A percentile compares a stretch with the other conserved stretches of the same genome.
Evolutionary conservation across 1,139 yeast species (phyloP).

Genomic region (Zhuliangozyma parablackwelliae): DNA sequence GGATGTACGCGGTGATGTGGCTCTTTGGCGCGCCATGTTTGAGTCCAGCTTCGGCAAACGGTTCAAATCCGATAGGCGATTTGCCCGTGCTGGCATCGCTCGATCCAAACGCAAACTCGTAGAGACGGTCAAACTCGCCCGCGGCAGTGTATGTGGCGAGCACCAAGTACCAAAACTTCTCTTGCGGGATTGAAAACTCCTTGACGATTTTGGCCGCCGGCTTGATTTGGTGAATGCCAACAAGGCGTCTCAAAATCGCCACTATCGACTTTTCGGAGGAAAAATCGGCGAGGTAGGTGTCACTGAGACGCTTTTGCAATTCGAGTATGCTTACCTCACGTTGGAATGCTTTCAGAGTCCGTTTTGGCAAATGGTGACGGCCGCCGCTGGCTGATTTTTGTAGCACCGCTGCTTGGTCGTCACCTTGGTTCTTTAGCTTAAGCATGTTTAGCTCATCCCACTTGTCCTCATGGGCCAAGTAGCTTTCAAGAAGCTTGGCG

Average conservation of each 20-base stretch:
- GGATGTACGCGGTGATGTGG: conserved; percentile 34
- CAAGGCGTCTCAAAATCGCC: conserved; percentile 51
- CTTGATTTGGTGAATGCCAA: conserved; percentile 55
- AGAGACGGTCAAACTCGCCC: conserved; percentile 61
- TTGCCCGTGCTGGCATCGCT: conserved; percentile 29
- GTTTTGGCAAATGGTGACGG: conserved; percentile 6
- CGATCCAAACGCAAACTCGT: conserved; percentile 36
- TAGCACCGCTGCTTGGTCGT: conserved; percentile 8
- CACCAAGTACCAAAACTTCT: conserved; percentile 61
- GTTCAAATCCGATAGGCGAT: conserved; percentile 72
- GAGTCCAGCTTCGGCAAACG: conserved; percentile 54
- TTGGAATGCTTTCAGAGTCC: conserved; percentile 31
- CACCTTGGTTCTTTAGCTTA: conserved; percentile 13
- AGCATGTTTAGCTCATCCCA: conserved; percentile 19
- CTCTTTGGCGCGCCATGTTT: conserved; percentile 44
- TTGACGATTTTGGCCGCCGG: conserved; percentile 54
- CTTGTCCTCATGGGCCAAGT: conserved; percentile 32
- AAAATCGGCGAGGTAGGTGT: conserved; percentile 49
- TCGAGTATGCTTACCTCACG: conserved; percentile 50
- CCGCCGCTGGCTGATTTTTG: too few relatives aligned
- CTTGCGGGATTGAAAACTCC: conserved; percentile 60
- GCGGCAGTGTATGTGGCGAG: conserved; percentile 49
- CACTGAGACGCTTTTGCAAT: conserved; percentile 50
- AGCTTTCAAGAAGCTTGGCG: conserved; percentile 23
- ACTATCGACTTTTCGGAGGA: conserved; percentile 46